Evolutionary conservation across 257 asterid genomes (phyloP), one percentile per base, ranked within the genome.

Genomic region (Forsythia suspensa): DNA sequence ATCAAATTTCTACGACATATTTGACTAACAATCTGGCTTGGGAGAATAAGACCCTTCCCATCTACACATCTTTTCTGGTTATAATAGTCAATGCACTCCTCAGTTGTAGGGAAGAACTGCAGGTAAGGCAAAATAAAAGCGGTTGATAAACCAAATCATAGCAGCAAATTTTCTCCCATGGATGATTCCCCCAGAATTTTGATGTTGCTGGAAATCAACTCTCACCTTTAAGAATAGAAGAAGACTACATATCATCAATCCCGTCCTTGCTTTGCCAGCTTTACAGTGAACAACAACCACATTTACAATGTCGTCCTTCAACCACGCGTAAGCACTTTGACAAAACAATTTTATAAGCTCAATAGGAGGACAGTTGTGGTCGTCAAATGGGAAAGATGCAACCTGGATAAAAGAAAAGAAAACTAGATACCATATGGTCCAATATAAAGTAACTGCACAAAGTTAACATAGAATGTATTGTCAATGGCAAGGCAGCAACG

Each of bases 181-280:
- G 69, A 81, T 73, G 11, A 76, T 73, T 61, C 67, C 72, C 71
- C 72, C 71, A 71, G 72, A 59, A 73, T 71, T 78, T 70, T 76
- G 72, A 59, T 66, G 72, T 59, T 66, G 76, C 59, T 52, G 34
- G 81, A 34, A 76, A 79, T 51, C 65, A 69, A 75, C 79, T 67
- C 80, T 86, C 77, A 92, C 98, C 99, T 95, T 95, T 81, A 95
- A 87, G 90, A 87, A 95, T 79, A 95, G 89, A 77, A 95, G 98
- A 82, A 95, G 97, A 89, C 99, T 91, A 77, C 98, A 95, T 73
- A 93, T 93, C 98, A 95, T 95, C 85, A 95, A 82, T 80, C 98
- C 98, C 8, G 98, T 95, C 90, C 99, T 92, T 70, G 99, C 99
- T 89, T 82, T 95, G 72, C 99, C 99, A 76, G 99, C 99, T 92